Evolutionary conservation across 2,329 filamentous ascomycete species (phyloP), one percentile per base, ranked within the genome.

Genomic region (Microdochium trichocladiopsis): DNA sequence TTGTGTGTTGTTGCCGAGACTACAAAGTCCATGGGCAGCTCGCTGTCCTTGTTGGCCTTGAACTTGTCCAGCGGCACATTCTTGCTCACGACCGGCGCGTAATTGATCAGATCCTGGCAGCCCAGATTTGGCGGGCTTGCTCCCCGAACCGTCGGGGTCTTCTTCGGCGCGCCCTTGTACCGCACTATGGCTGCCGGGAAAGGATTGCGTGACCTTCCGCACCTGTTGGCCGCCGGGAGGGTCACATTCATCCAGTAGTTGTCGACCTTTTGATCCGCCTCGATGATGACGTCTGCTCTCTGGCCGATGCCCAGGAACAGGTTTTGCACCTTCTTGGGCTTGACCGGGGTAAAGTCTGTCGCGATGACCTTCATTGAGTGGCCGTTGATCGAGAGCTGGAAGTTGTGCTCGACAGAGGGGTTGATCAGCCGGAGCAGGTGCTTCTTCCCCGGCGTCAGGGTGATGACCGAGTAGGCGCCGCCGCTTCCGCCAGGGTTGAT

Each of bases 321-420:
- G 22, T 71, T 66, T 5, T 72, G 65, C 1, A 73, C 75, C 3
- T 66, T 67, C 59, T 78, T 78, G 1, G 82, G 74, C 54, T 72
- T 63, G 43, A 82, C 66, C 1, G 76, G 72, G 2, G 82, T 77
- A 37, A 80, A 75, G 60, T 83, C 80, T 47, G 70, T 72, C 11
- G 73, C 69, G 50, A 83, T 75, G 33, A 83, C 74, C 0, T 71
- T 77, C 54, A 83, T 65, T 11, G 66, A 67, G 61, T 83, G 79
- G 25, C 71, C 70, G 51, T 74, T 76, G 36, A 80, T 72, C 41
- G 78, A 75, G 50, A 83, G 73, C 2, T 71, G 74, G 57, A 78
- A 69, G 21, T 69, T 70, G 54, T 79, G 63, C 69, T 61, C 73
- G 61, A 65, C 79, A 60, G 60, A 81, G 1, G 72, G 69, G 64